Percentiles rank a stretch among this genome's conserved stretches.
Conservation (phyloP, 768 basidiomycete species). For the Podaxis carcinomalis region DNA sequence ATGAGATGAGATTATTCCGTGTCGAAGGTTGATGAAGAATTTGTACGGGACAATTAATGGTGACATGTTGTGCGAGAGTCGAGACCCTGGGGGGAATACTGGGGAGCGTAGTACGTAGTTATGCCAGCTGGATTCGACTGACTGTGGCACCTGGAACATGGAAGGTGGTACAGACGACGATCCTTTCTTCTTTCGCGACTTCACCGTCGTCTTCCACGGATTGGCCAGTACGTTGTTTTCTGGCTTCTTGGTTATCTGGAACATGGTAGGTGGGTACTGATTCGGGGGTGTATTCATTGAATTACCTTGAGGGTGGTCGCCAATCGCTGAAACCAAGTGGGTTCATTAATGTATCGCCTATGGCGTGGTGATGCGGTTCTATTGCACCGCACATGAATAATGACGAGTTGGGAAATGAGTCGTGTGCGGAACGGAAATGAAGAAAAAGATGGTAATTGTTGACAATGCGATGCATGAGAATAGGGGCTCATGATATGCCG, state of each 20-base stretch:
- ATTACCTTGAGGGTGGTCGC: neutral
- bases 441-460: neutral
- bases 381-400: neutral
- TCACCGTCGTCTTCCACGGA: neutral
- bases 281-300: neutral
- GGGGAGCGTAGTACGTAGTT: neutral
- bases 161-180: neutral
- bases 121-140: neutral
- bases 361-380: neutral
- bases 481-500: neutral
- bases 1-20: neutral
- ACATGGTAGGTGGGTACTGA: neutral
- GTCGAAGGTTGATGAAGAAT: neutral
- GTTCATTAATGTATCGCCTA: neutral
- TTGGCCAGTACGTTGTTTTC: neutral
- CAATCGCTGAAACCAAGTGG: neutral
- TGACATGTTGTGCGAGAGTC: neutral
- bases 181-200: neutral
- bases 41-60: neutral
- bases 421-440: neutral
- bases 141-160: neutral
- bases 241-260: neutral
- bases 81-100: neutral
- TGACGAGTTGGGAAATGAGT: neutral
- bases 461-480: neutral